Base-by-base conservation (phyloP, 805 yeast species). In the Wickerhamomyces alni region DNA sequence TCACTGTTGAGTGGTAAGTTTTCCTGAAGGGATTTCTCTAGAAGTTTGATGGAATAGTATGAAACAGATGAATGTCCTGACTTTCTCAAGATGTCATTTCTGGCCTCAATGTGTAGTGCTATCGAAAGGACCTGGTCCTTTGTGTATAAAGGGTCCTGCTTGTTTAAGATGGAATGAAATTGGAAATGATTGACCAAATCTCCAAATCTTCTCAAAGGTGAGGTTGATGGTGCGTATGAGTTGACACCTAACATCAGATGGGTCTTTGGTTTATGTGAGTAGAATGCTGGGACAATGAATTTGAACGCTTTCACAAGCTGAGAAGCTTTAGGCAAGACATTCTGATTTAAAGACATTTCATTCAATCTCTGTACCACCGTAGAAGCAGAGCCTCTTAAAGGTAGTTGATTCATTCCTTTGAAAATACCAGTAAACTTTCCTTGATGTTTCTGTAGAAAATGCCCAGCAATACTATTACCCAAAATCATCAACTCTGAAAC, bases 401-500 rank as follows among this genome's bases (percentile, higher is more conserved):
- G 33, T 8, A 50, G 35, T 5, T 24, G 22, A 8, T 46, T 42
- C 52, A 64, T 54, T 15, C 57, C 47, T 37, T 57, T 55, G 43
- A 68, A 80, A 11, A 84, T 63, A 10, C 80, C 76, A 2, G 82
- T 78, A 9, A 78, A 69, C 0, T 61, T 50, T 30, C 72, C 61
- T 6, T 57, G 47, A 30, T 73, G 61, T 5, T 57, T 46, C 2
- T 46, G 32, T 13, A 81, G 73, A 48, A 66, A 71, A 2, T 57
- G 42, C 1, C 83, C 83, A 2, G 78, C 68, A 3, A 80, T 61
- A n/a, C 70, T 63, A 55, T 87, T 88, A 1, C 93, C 87, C 33
- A 75, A 62, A 18, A 89, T 72, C 99, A 91, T 91, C 36, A 84
- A 58, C 55, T 91, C 95, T 1, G 91, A 72, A 2, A 91, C 97